Percentiles rank a stretch among this genome's conserved stretches.
Conservation (phyloP, 805 yeast species). For the Saturnispora serradocipensis region DNA sequence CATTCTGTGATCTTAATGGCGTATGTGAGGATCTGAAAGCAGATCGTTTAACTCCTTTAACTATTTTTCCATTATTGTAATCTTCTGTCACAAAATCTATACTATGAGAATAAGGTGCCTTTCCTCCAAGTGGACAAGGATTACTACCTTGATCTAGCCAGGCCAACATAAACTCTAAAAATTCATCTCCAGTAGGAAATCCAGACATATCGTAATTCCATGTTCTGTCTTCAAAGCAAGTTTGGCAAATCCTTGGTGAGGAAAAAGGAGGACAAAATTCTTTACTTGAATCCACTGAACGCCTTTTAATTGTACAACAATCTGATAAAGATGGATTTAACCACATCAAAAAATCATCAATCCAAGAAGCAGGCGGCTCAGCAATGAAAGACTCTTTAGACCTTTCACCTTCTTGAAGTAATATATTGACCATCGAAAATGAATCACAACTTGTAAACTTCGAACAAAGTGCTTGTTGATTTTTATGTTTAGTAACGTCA, state of each 20-base stretch:
- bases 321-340: slow-evolving; percentile 78
- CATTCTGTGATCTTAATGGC: slow-evolving; percentile 74
- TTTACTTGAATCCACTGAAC: slow-evolving; percentile 24
- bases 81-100: slow-evolving; percentile 30
- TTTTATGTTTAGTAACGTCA: slow-evolving; percentile 49
- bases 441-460: slow-evolving; percentile 77
- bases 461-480: slow-evolving; percentile 77
- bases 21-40: slow-evolving; percentile 73
- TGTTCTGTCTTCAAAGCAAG: slow-evolving; percentile 55
- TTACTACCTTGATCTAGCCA: slow-evolving; percentile 83
- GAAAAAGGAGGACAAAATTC: slow-evolving; percentile 61
- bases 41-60: slow-evolving; percentile 38
- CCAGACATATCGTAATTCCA: slow-evolving; percentile 75
- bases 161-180: slow-evolving; percentile 59
- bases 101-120: slow-evolving; percentile 74
- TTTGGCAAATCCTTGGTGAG: slow-evolving; percentile 61
- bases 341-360: slow-evolving; percentile 84
- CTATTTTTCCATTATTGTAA: slow-evolving; percentile 13
- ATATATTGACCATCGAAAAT: slow-evolving; percentile 65
- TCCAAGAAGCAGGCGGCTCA: slow-evolving; percentile 86
- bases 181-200: slow-evolving; percentile 64
- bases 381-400: slow-evolving; percentile 53
- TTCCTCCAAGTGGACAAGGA: slow-evolving; percentile 92
- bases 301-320: slow-evolving; percentile 68
- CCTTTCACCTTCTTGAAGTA: slow-evolving; percentile 78